These are phyloP conservation scores for Phytophthora idaei DNA, from an alignment of 352 stramenopile species.

Conservation along the genomic window DNA sequence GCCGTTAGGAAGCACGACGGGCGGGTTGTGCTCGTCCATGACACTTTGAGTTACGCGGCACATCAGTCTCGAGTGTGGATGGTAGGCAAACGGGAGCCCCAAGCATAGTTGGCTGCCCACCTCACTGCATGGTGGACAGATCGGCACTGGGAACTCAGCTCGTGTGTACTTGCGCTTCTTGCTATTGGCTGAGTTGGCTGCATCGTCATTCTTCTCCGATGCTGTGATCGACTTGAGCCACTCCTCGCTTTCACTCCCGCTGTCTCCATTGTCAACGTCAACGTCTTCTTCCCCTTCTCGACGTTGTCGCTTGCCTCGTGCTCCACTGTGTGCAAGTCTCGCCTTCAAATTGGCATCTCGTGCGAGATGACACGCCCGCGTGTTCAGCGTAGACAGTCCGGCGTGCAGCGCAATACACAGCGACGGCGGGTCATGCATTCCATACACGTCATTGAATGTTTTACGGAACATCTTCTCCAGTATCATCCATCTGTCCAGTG, in stretches of 20 bases:
- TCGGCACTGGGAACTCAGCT: constrained; percentile 39
- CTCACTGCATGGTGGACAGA: constrained; percentile 81
- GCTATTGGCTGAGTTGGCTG: constrained; percentile 11
- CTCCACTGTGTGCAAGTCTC: constrained; percentile 37
- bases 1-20: constrained; percentile 80
- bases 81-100: constrained; percentile 73
- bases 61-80: constrained; percentile 83
- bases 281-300: constrained; percentile 29
- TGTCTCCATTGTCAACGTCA: constrained; percentile 20
- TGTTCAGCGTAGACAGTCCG: constrained; percentile 78
- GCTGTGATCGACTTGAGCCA: constrained; percentile 35
- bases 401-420: constrained; percentile 71
- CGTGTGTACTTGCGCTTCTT: constrained; percentile 41
- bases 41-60: constrained; percentile 79
- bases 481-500: constrained; percentile 56
- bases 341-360: constrained; percentile 46
- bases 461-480: constrained; percentile 64
- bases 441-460: constrained; percentile 74
- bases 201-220: constrained; percentile 41
- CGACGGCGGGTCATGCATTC: constrained; percentile 68
- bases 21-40: constrained; percentile 89
- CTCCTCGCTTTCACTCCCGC: constrained; percentile 28
- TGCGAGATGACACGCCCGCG: constrained; percentile 63
- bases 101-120: constrained; percentile 64
- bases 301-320: constrained; percentile 24